phyloP scores from a whole-genome alignment of 805 yeast genomes.

The Metschnikowia similis region DNA sequence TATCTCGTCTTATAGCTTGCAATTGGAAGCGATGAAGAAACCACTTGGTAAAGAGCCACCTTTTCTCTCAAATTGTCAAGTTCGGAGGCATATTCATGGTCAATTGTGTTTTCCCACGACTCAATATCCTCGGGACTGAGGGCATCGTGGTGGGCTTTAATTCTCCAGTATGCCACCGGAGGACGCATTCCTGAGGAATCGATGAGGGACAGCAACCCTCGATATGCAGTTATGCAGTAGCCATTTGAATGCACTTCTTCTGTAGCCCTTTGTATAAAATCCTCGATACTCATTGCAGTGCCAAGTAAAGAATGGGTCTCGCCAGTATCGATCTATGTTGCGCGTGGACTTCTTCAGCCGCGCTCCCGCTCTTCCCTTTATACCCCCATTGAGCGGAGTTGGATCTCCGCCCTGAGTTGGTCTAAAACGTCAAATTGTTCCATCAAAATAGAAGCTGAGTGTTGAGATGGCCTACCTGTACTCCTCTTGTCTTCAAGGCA shows the following conservation, averaged over 20 bases:
- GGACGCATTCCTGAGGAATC: background rate
- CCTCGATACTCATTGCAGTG: background rate
- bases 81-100: background rate
- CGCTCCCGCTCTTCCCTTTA: too few species aligned
- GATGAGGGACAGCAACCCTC: background rate
- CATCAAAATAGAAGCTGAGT: too few species aligned
- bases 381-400: too few species aligned
- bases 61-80: background rate
- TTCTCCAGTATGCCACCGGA: slow-evolving; percentile 5
- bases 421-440: too few species aligned
- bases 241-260: background rate
- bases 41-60: background rate
- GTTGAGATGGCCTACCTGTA: too few species aligned
- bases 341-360: too few species aligned
- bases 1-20: background rate
- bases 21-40: slow-evolving; percentile 1
- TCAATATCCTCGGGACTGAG: slow-evolving; percentile 4
- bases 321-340: too few species aligned
- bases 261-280: background rate
- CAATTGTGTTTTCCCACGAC: slow-evolving; percentile 9
- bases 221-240: background rate
- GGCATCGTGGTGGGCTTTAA: background rate
- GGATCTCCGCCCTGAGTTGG: too few species aligned
- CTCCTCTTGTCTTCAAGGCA: too few species aligned
- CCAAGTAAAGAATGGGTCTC: background rate